A percentile compares a stretch with the other conserved stretches of the same genome.
Evolutionary conservation across 768 basidiomycete genomes (phyloP).

Genomic region (Xerocomus brunneocitrinus): DNA sequence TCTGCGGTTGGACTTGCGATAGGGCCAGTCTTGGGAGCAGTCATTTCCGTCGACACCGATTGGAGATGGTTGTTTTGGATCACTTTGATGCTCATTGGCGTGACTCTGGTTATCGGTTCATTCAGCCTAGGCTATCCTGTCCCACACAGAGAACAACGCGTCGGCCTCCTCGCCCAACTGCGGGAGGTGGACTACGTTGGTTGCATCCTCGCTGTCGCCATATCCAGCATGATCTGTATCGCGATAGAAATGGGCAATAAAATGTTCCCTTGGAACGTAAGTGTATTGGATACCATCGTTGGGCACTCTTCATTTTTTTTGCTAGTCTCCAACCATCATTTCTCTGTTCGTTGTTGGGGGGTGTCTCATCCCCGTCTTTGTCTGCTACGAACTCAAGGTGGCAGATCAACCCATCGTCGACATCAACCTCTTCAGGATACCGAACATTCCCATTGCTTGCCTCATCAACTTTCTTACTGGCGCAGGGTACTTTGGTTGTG

Average conservation of each 20-base stretch:
- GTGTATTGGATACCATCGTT: slow-evolving; percentile 4
- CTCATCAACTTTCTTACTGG: slow-evolving; percentile 37
- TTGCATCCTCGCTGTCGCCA: slow-evolving; percentile 26
- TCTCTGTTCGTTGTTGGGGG: slow-evolving; percentile 26
- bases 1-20: slow-evolving; percentile 42
- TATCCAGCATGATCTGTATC: slow-evolving; percentile 33
- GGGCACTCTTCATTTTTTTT: slow-evolving; percentile 3
- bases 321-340: slow-evolving; percentile 29
- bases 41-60: slow-evolving; percentile 38
- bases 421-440: slow-evolving; percentile 30
- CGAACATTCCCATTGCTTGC: slow-evolving; percentile 33
- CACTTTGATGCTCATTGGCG: slow-evolving; percentile 31
- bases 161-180: slow-evolving; percentile 31
- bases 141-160: slow-evolving; percentile 29
- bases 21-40: slow-evolving; percentile 45
- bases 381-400: slow-evolving; percentile 32
- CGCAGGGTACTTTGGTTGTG: slow-evolving; percentile 35
- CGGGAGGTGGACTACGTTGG: slow-evolving; percentile 34
- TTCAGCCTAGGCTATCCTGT: slow-evolving; percentile 30
- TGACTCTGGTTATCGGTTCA: slow-evolving; percentile 27
- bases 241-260: slow-evolving; percentile 39
- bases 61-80: slow-evolving; percentile 50
- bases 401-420: slow-evolving; percentile 33
- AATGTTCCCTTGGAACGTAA: slow-evolving; percentile 32
- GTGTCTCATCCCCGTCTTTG: slow-evolving; percentile 31